Base-by-base conservation (phyloP, 805 yeast genomes). In the Saturnispora besseyi region DNA sequence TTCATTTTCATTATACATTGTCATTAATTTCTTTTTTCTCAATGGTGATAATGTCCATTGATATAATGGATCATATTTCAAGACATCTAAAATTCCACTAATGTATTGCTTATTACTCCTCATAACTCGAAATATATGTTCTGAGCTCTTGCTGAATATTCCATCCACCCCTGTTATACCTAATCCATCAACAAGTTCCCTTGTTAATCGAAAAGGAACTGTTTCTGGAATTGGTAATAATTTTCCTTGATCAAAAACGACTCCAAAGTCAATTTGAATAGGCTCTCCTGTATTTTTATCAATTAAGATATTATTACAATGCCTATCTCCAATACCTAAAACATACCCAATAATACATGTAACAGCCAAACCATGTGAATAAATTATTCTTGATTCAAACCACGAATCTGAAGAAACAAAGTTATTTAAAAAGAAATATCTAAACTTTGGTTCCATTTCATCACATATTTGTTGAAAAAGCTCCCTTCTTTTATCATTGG, bases 161-260 rank as follows among this genome's bases (percentile, higher is more conserved):
- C 99, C 99, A 48, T 81, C 78, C 0, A 78, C 78, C 0, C 96
- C 96, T n/a, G 85, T 77, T 5, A 85, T 73, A 0, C 99, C 99
- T 71, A 95, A 77, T 0, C 95, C 99, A 68, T 93, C 98, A 4
- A 89, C 82, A 48, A 93, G 73, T 62, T 95, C 97, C 51, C 95
- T 71, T 0, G 98, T 87, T 33, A 95, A 69, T 54, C 99, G 68
- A 62, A 93, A 95, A 4, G 99, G 99, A 5, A 95, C 96, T 0
- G 85, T 75, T 60, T 93, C 99, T 0, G 99, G 99, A 8, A 91
- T 77, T 0, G 91, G 83, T 37, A 93, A 69, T 12, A 81, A 67
- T 57, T 77, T 81, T 0, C 98, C 99, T 59, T 89, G 96, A 63
- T 93, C 99, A 69, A 93, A 93, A 0, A 98, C 95, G 42, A 93